Evolutionary conservation across 257 asterid genomes (phyloP).

Genomic region (Petrea volubilis): DNA sequence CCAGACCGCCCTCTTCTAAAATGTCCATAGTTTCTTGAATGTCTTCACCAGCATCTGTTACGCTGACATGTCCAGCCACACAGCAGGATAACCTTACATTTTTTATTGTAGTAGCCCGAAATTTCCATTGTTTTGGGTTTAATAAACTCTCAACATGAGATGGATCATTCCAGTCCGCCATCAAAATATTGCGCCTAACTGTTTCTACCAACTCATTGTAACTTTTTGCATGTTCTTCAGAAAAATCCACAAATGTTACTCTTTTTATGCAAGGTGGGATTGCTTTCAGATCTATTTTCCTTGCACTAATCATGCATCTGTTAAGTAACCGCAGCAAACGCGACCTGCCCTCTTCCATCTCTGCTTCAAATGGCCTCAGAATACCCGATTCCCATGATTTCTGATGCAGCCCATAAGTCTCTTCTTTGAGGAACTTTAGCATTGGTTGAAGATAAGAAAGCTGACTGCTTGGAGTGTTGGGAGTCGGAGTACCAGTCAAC

Average conservation of each 20-base stretch:
- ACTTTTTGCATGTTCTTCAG: slow-evolving; percentile 82
- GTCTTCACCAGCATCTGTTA: slow-evolving; percentile 89
- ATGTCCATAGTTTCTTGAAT: slow-evolving; percentile 98
- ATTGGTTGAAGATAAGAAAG: slow-evolving; percentile 86
- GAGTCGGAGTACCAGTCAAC: slow-evolving; percentile 97
- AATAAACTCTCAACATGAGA: slow-evolving; percentile 98
- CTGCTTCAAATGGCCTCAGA: slow-evolving; percentile 86
- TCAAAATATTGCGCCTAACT: slow-evolving; percentile 78
- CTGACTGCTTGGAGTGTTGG: slow-evolving; percentile 95
- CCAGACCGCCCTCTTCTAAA: slow-evolving; percentile 65
- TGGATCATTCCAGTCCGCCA: slow-evolving; percentile 99
- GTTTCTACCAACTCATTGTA: slow-evolving; percentile 97
- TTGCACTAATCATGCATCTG: slow-evolving; percentile 96
- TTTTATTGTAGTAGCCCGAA: slow-evolving; percentile 74
- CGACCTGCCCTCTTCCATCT: slow-evolving; percentile 92
- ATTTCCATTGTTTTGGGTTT: slow-evolving; percentile 95
- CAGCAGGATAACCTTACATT: slow-evolving; percentile 95
- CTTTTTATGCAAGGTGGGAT: slow-evolving; percentile 93
- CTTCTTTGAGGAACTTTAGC: slow-evolving; percentile 93
- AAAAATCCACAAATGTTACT: slow-evolving; percentile 68
- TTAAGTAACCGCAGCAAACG: slow-evolving; percentile 81
- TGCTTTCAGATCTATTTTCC: slow-evolving; percentile 77
- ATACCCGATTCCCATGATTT: slow-evolving; percentile 95
- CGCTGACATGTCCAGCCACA: slow-evolving; percentile 92
- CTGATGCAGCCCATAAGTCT: slow-evolving; percentile 75